Percentiles rank a stretch among this genome's conserved stretches.
Evolutionary conservation across 768 basidiomycete genomes (phyloP).

Genomic region (Boletus subparvulus): DNA sequence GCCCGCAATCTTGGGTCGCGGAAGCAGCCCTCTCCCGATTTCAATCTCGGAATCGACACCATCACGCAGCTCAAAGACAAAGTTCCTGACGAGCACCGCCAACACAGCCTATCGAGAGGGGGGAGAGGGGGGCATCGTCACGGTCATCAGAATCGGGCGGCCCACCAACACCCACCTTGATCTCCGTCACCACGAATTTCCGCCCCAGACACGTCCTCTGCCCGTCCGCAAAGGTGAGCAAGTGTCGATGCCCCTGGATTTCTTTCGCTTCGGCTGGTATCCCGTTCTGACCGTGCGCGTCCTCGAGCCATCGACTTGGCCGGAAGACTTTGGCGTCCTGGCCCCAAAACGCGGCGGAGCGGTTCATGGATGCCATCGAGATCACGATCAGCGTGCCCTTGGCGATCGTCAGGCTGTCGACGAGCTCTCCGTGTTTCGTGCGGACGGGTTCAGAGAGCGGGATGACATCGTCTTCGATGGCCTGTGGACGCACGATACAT

Average conservation of each 20-base stretch:
- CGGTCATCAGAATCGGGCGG: too few species aligned
- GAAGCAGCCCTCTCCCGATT: slow-evolving; percentile 1
- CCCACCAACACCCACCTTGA: slow-evolving; percentile 26
- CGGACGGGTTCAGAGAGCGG: slow-evolving; percentile 34
- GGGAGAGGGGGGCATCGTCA: too few species aligned
- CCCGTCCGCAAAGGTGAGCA: too few species aligned
- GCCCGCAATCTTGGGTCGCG: slow-evolving; percentile 10
- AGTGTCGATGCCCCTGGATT: too few species aligned
- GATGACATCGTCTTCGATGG: slow-evolving; percentile 44
- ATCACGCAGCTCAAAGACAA: slow-evolving; percentile 35
- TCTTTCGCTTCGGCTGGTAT: slow-evolving; percentile 34
- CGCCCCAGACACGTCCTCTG: too few species aligned
- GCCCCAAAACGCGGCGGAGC: slow-evolving; percentile 58
- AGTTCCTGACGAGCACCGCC: slow-evolving; percentile 41
- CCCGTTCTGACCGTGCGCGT: slow-evolving; percentile 14
- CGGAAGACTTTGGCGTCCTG: slow-evolving; percentile 54
- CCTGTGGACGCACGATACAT: slow-evolving; percentile 27
- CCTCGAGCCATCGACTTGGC: slow-evolving; percentile 62
- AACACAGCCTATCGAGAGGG: slow-evolving; percentile 10
- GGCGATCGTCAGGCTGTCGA: slow-evolving; percentile 42
- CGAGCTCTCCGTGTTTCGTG: slow-evolving; percentile 34
- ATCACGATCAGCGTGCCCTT: slow-evolving; percentile 46
- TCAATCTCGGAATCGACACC: slow-evolving; percentile 30
- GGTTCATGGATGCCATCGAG: slow-evolving; percentile 49
- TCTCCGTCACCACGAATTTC: slow-evolving; percentile 38